Evolutionary conservation across 179 eudicot species (phyloP), one percentile per base, ranked within the genome.

Genomic region (Gypsophila paniculata): DNA sequence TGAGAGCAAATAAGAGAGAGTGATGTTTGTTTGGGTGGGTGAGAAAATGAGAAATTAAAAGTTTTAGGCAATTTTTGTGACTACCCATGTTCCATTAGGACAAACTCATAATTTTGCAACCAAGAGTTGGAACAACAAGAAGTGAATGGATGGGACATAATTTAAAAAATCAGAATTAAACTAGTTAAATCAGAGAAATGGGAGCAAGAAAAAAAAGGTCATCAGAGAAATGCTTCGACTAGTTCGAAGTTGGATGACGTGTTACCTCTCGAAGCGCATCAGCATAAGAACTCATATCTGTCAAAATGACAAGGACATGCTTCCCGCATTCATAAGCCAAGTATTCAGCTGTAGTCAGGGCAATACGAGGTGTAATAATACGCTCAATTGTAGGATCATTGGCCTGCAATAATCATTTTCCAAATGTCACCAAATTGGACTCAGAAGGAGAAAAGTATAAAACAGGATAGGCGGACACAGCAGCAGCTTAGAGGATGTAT

Each of bases 211-310:
- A 52, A 52, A 29, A 29, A 29, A 29, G 4, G 34, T 29, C 49
- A 69, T 60, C 34, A 18, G 38, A 10, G 13, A 29, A 52, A 62
- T 9, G 14, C 34, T 29, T 29, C 34, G 34, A 29, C 34, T 29
- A 29, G 34, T 29, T 25, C 55, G 19, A 22, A 10, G 34, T 22
- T 19, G 61, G 38, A 59, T 59, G 42, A 71, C 23, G 55, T 5
- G 48, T 76, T 90, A 92, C 99, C 97, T 95, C 99, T 85, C 99
- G 99, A 80, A 92, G 98, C 68, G 99, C 99, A 85, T 95, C 99
- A 23, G 99, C 99, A 80, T 95, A 95, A 65, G 99, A 95, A 71
- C 99, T 95, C 99, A 95, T 95, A 75, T 95, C 99, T 71, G 99
- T 92, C 71, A 95, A 71, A 59, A 95, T 95, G 80, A 95, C 99